These are phyloP conservation scores for Chamaecyparis obtusa DNA, from an alignment of 75 land plant species.

Conservation along the genomic window DNA sequence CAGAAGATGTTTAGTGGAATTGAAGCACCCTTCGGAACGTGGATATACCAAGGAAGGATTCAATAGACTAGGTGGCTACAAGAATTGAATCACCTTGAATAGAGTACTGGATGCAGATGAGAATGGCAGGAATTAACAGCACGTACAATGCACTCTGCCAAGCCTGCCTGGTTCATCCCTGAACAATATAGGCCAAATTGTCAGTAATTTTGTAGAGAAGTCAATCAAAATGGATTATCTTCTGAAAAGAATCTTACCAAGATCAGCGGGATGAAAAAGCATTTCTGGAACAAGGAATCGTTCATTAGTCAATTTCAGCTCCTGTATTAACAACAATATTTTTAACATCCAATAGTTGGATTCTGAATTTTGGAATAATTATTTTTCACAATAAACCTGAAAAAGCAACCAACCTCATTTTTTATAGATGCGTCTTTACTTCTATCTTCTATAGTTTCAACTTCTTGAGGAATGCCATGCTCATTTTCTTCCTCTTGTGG, in stretches of 20 bases:
- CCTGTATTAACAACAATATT: conserved; percentile 37
- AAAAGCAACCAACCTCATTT: conserved; percentile 37
- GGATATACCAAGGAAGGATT: background rate
- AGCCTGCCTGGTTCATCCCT: conserved; percentile 98
- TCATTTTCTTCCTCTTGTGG: background rate
- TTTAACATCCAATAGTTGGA: background rate
- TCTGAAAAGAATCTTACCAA: conserved; percentile 49
- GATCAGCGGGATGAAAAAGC: conserved; percentile 95
- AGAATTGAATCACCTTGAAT: conserved; percentile 55
- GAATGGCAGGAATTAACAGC: conserved; percentile 83
- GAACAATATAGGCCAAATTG: background rate
- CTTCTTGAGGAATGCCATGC: conserved; percentile 14
- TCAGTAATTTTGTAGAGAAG: background rate
- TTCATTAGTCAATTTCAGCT: conserved; percentile 88
- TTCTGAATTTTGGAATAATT: background rate
- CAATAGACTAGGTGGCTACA: background rate
- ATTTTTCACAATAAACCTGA: background rate
- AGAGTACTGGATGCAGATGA: conserved; percentile 89
- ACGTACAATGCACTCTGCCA: conserved; percentile 95
- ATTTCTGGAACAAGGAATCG: conserved; percentile 98
- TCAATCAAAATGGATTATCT: background rate
- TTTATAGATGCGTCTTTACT: conserved; percentile 37
- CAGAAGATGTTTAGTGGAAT: background rate
- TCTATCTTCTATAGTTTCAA: conserved; percentile 33
- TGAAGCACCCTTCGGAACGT: background rate